Base-by-base conservation (phyloP, 73 alveolate species). In the Symbiodinium natans region DNA sequence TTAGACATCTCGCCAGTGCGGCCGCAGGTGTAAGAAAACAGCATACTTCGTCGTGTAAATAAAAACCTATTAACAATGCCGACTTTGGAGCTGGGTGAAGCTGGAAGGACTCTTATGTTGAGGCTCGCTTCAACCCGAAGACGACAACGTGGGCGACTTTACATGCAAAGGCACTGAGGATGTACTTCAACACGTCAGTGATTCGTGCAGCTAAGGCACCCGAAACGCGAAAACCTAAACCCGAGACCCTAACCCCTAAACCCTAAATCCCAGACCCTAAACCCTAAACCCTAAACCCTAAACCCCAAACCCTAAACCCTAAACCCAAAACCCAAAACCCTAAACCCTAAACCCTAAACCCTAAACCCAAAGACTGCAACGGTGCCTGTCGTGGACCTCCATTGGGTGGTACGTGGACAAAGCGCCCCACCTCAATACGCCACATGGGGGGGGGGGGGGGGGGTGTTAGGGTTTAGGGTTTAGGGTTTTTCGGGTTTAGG, bases 341-440 rank as follows among this genome's bases (percentile, higher is more conserved):
- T 17, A 59, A 3, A 17, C 77, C 77, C n/a, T 17, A 59, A 3
- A 59, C 77, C 77, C 77, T 63, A 19, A 10, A 63, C 77, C 77
- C 40, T 63, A 63, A 21, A 19, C 77, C 40, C 77, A 19, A 27
- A 59, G 13, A 59, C 77, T 27, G 34, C 77, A 2, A 15, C 8
- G 46, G 9, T 43, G 39, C 94, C 94, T 87, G 33, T 38, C 59
- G 7, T 52, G 34, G 34, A 36, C 10, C 33, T 59, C 85, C 17
- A 82, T 74, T 0, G 95, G 95, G 63, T 88, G 95, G 86, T 86
- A 88, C 5, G 73, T 63, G 74, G 95, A 27, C 46, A 88, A 31
- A 36, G 95, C 95, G 10, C 95, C 95, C 95, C 95, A 88, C 95
- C 95, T 88, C 13, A 41, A 46, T 46, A 13, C 21, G 6, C 59